These are phyloP conservation scores for Geosmithia putterillii DNA, from an alignment of 2,329 filamentous ascomycete genomes.

Conservation along the genomic window DNA sequence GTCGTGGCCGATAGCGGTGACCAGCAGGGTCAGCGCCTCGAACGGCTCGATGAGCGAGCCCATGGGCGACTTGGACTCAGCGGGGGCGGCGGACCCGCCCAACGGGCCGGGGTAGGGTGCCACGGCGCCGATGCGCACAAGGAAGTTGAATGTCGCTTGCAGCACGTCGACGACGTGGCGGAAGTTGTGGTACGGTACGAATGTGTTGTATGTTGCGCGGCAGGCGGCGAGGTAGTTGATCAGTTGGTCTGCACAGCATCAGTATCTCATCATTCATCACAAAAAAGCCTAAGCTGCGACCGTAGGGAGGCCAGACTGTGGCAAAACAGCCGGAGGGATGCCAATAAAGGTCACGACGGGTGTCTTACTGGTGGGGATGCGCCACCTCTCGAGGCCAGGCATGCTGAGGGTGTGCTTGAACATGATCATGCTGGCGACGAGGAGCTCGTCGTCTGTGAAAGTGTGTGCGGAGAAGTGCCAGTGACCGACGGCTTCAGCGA, in stretches of 20 bases:
- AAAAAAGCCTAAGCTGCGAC: no score
- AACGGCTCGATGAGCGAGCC: slow-evolving; percentile 70
- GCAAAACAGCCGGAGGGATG: no score
- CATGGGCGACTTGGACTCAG: slow-evolving; percentile 46
- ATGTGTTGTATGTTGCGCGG: slow-evolving; percentile 87
- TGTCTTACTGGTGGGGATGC: slow-evolving; percentile 59
- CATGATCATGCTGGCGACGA: slow-evolving; percentile 78
- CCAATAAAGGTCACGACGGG: no score
- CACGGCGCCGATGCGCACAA: slow-evolving; percentile 66
- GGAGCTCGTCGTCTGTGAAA: slow-evolving; percentile 79
- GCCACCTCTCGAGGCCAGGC: slow-evolving; percentile 71
- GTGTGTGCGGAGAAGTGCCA: slow-evolving; percentile 90
- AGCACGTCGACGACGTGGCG: slow-evolving; percentile 93
- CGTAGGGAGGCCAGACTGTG: no score
- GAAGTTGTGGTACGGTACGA: slow-evolving; percentile 97
- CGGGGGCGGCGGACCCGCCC: not conserved
- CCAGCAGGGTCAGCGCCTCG: slow-evolving; percentile 76
- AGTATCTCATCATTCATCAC: no score
- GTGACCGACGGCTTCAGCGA: slow-evolving; percentile 58
- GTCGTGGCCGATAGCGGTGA: slow-evolving; percentile 96
- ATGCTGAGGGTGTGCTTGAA: slow-evolving; percentile 76
- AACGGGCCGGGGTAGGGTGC: slow-evolving; percentile 45
- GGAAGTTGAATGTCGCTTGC: slow-evolving; percentile 84
- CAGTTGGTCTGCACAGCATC: slow-evolving; percentile 52
- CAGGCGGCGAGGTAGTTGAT: slow-evolving; percentile 79